Conservation (phyloP, 2,329 filamentous ascomycete genomes). For the Botryotinia globosa region DNA sequence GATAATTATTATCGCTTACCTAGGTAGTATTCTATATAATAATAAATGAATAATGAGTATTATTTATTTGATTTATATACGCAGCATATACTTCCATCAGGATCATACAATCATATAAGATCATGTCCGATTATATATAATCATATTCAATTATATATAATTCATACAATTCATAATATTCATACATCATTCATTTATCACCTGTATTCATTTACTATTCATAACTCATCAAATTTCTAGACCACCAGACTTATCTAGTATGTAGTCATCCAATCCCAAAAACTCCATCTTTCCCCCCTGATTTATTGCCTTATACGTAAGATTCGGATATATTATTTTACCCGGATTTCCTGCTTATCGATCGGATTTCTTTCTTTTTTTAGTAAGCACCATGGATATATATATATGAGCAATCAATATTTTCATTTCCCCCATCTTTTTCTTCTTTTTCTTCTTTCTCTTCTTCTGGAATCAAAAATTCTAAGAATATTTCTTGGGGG, state of each 20-base stretch:
- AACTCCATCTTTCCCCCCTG: neutral
- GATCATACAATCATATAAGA: no score
- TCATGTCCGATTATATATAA: no score
- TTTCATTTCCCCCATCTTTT: neutral
- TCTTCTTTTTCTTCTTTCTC: neutral
- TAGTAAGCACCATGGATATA: constrained; percentile 1
- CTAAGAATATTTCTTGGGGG: neutral
- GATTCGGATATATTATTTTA: neutral
- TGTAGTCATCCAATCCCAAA: neutral
- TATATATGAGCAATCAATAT: neutral
- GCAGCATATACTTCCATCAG: rapidly evolving
- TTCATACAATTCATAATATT: no score
- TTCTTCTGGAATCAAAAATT: neutral
- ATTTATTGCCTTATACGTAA: neutral
- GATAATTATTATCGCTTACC: neutral
- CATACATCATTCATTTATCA: neutral
- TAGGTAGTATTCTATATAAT: no score
- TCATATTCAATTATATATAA: no score
- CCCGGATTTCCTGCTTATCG: neutral
- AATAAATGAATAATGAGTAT: constrained; percentile 4
- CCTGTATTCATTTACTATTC: neutral
- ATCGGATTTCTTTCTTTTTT: neutral
- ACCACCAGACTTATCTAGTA: no score
- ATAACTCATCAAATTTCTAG: neutral
- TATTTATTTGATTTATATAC: neutral